Evolutionary conservation across 1,284 basidiomycete genomes (phyloP), one percentile per base, ranked within the genome.

Genomic region (Leccinum fuscescens): DNA sequence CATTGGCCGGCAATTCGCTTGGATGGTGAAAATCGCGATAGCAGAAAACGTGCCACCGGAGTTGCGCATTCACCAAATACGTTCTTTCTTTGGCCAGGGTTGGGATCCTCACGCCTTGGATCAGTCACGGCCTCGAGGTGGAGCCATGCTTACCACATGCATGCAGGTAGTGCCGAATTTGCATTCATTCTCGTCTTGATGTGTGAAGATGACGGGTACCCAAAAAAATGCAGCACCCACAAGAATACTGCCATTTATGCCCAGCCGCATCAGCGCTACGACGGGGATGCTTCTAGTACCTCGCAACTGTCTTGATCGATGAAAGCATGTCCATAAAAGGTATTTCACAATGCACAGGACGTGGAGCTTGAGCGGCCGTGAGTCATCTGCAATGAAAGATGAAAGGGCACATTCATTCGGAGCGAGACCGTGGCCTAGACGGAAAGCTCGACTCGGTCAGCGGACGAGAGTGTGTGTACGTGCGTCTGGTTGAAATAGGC

Each of bases 71-170:
- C 33, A 61, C 52, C 54, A 37, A 50, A 57, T 60, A 44, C 9
- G 39, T 55, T 50, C 42, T 59, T 60, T 35, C 46, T 65, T 33
- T 56, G 6, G 57, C 57, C 63, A 69, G 62, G 61, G 58, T 53
- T 72, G 64, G 56, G 67, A 73, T 69, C 67, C 70, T 71, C 72
- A 65, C 46, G 44, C 55, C 63, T 73, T 63, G 0, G 60, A 74
- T 75, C 72, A 71, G 66, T 75, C 71, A 75, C 70, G 56, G 31
- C 72, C 71, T 75, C 71, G 72, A 74, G 71, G 72, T 64, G 64
- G 70, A 66, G 56, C 71, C 71, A 67, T 75, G 70, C 64, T 66
- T 63, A 59, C 69, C 73, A 72, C 73, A 73, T 73, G 73, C 66
- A 69, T 59, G 49, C 62, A 42, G 22, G 24, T 31, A 61, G 66